phyloP scores from a whole-genome alignment of 352 stramenopile genomes.

The Globisporangium orthogonon region DNA sequence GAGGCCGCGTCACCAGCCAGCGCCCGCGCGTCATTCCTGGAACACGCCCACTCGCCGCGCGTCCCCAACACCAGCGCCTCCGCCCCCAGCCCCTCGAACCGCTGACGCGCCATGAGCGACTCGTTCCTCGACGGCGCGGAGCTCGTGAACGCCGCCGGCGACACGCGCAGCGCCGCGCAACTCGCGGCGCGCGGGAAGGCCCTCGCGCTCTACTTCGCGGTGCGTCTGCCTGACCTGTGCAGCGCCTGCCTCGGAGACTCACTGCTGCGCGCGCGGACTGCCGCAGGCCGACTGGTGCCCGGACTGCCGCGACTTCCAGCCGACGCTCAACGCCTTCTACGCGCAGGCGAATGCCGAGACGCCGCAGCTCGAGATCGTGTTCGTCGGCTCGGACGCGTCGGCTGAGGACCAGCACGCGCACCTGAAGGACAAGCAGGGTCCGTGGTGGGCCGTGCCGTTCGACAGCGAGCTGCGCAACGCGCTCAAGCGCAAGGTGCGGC shows the following conservation, averaged over 20 bases:
- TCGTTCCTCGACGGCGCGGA: conserved; percentile 41
- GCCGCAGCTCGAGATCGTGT: conserved; percentile 60
- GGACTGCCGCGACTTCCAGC: conserved; percentile 76
- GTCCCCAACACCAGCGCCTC: too few species aligned
- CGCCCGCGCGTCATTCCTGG: too few species aligned
- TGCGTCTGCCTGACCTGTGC: conserved; percentile 16
- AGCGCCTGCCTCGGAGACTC: too few species aligned
- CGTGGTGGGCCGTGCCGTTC: conserved; percentile 77
- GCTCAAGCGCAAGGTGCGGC: conserved; percentile 67
- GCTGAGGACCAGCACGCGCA: conserved; percentile 50
- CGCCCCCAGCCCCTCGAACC: not conserved
- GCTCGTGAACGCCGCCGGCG: conserved; percentile 49
- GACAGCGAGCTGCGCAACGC: conserved; percentile 47
- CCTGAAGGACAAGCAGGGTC: conserved; percentile 63
- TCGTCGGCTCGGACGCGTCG: conserved; percentile 68
- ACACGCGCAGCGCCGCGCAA: conserved; percentile 37
- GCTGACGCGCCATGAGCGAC: conserved; percentile 25
- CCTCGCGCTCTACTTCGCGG: conserved; percentile 75
- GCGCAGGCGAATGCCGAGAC: conserved; percentile 29
- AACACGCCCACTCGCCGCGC: too few species aligned
- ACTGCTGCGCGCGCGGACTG: too few species aligned
- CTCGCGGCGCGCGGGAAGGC: conserved; percentile 39
- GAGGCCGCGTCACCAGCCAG: too few species aligned
- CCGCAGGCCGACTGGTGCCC: conserved; percentile 85
- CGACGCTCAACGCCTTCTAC: conserved; percentile 72